A percentile compares a stretch with the other conserved stretches of the same genome.
Conservation (phyloP, 306 rosid species). For the Rosa multiflora region DNA sequence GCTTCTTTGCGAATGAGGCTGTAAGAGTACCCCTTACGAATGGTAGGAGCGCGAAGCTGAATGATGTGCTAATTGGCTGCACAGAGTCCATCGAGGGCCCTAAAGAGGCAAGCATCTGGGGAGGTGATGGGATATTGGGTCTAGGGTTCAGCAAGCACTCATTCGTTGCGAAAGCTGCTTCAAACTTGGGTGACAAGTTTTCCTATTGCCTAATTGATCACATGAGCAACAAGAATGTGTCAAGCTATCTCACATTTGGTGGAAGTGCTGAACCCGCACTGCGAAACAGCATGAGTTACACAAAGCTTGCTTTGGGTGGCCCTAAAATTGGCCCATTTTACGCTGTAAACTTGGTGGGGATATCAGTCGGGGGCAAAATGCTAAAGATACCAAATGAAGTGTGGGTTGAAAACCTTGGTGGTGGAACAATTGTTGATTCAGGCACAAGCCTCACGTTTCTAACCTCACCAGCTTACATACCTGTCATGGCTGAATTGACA, state of each 20-base stretch:
- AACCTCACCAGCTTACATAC: constrained; percentile 36
- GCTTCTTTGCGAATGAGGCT: constrained; percentile 64
- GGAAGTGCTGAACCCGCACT: neutral
- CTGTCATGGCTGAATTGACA: constrained; percentile 32
- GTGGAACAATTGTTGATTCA: constrained; percentile 72
- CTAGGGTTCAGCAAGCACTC: constrained; percentile 46
- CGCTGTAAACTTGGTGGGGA: constrained; percentile 42
- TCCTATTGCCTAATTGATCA: constrained; percentile 86
- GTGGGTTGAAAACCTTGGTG: constrained; percentile 44
- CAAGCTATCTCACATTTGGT: constrained; percentile 59
- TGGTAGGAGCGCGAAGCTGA: constrained; percentile 41
- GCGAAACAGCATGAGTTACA: constrained; percentile 15
- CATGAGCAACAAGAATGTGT: constrained; percentile 40
- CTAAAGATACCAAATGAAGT: constrained; percentile 44
- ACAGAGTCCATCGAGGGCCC: constrained; percentile 34
- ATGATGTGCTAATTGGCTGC: constrained; percentile 61
- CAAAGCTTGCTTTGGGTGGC: constrained; percentile 34
- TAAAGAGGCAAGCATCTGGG: constrained; percentile 20
- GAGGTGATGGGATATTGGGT: constrained; percentile 66
- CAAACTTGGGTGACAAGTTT: constrained; percentile 47
- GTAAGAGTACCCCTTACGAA: constrained; percentile 43
- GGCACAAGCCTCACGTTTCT: constrained; percentile 56
- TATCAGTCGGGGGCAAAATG: constrained; percentile 46
- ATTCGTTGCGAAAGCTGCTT: constrained; percentile 42
- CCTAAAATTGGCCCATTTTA: constrained; percentile 30